A percentile compares a stretch with the other conserved stretches of the same genome.
Evolutionary conservation across 768 basidiomycete genomes (phyloP).

Genomic region (Tricholoma sp.): DNA sequence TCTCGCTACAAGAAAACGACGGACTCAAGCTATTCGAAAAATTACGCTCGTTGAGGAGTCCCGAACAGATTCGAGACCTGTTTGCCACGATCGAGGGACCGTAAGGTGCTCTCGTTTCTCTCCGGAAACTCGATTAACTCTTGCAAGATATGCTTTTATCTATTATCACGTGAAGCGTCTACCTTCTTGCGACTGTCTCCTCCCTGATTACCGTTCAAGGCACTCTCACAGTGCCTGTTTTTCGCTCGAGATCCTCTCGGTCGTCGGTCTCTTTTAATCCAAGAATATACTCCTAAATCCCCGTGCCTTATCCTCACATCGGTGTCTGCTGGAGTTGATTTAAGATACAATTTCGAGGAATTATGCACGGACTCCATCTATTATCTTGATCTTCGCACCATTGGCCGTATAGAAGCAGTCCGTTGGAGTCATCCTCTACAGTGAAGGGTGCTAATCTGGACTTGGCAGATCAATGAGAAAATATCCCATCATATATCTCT

Average conservation of each 20-base stretch:
- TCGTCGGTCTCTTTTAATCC: constrained; percentile 77
- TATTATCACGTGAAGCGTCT: constrained; percentile 59
- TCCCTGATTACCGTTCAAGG: constrained; percentile 27
- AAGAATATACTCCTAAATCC: constrained; percentile 41
- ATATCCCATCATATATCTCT: background rate
- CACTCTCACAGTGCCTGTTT: constrained; percentile 43
- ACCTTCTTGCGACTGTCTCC: background rate
- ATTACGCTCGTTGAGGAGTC: constrained; percentile 24
- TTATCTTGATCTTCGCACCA: constrained; percentile 26
- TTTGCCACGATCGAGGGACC: constrained; percentile 75
- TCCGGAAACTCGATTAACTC: background rate
- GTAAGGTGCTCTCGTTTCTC: constrained; percentile 39
- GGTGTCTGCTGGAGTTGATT: constrained; percentile 47
- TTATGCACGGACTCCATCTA: constrained; percentile 54
- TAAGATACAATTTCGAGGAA: constrained; percentile 53
- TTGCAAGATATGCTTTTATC: constrained; percentile 70
- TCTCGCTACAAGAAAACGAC: constrained; percentile 63
- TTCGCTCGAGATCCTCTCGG: constrained; percentile 84
- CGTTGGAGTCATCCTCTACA: background rate
- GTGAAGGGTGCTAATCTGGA: constrained; percentile 30
- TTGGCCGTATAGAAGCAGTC: background rate
- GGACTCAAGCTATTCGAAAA: constrained; percentile 47
- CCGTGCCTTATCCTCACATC: constrained; percentile 64
- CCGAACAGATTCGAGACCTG: constrained; percentile 41
- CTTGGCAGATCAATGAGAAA: constrained; percentile 1